phyloP scores from a whole-genome alignment of 306 rosid species.

The Lagenaria siceraria region DNA sequence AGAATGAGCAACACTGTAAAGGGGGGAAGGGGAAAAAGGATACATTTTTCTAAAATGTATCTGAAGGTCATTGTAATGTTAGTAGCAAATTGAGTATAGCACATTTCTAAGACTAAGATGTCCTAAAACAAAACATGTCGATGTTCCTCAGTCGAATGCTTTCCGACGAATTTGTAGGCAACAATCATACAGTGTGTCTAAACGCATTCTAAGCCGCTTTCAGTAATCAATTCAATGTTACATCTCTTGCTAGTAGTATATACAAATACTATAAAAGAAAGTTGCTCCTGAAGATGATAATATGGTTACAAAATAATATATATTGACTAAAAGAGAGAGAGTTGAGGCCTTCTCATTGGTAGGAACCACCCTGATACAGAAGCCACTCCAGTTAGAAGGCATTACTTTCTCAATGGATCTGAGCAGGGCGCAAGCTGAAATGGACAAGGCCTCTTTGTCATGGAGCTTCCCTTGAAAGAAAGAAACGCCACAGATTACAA shows the following conservation, averaged over 20 bases:
- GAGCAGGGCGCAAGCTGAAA: slow-evolving; percentile 12
- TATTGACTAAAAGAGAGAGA: slow-evolving; percentile 8
- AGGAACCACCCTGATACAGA: slow-evolving; percentile 33
- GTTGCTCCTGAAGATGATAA: slow-evolving; percentile 18
- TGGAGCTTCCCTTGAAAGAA: slow-evolving; percentile 16
- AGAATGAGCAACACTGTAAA: not conserved
- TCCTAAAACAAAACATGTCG: slow-evolving; percentile 14
- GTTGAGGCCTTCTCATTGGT: slow-evolving; percentile 22
- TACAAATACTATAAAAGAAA: slow-evolving; percentile 25
- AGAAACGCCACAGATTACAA: slow-evolving; percentile 7
- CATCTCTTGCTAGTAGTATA: slow-evolving; percentile 54
- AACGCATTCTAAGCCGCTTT: slow-evolving; percentile 39
- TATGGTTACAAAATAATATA: slow-evolving; percentile 40
- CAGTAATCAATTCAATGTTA: slow-evolving; percentile 48
- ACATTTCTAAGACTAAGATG: not conserved
- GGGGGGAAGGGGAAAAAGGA: not conserved
- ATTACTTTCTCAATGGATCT: slow-evolving; percentile 2
- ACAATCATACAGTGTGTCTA: slow-evolving; percentile 15
- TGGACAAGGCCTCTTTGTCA: slow-evolving; percentile 12
- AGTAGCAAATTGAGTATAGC: slow-evolving; percentile 1
- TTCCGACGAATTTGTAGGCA: slow-evolving; percentile 9
- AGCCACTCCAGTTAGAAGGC: slow-evolving; percentile 7
- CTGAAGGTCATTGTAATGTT: not conserved
- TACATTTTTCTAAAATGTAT: not conserved
- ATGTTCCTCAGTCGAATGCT: slow-evolving; percentile 2